Conservation (phyloP, 495 filamentous ascomycete species). For the Aspergillus campestris region DNA sequence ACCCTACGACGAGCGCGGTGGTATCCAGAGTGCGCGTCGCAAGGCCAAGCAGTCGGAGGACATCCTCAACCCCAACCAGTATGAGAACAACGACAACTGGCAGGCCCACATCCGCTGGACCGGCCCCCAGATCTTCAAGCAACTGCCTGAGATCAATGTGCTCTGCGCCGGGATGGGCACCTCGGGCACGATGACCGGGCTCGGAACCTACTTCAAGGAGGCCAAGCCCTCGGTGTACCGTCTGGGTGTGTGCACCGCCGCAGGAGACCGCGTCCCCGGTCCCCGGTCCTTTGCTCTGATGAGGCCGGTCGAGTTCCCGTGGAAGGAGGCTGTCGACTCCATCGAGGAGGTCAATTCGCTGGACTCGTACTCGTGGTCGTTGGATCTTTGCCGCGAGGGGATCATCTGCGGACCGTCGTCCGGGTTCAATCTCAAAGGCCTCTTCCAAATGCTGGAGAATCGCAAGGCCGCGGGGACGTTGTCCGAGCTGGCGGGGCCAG, state of each 20-base stretch:
- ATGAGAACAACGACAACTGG: constrained; percentile 53
- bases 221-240: constrained; percentile 43
- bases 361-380: constrained; percentile 45
- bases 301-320: constrained; percentile 47
- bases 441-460: constrained; percentile 43
- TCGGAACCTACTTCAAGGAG: constrained; percentile 45
- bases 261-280: constrained; percentile 49
- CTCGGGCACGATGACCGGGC: constrained; percentile 45
- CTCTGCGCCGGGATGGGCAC: constrained; percentile 53
- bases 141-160: constrained; percentile 50
- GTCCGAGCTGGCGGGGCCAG: constrained; percentile 32
- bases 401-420: constrained; percentile 54
- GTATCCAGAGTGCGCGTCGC: constrained; percentile 38
- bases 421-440: constrained; percentile 47
- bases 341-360: constrained; percentile 47
- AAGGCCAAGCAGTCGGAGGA: constrained; percentile 30
- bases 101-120: constrained; percentile 53
- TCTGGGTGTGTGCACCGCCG: constrained; percentile 46
- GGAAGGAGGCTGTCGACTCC: constrained; percentile 43
- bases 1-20: constrained; percentile 43
- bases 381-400: constrained; percentile 48
- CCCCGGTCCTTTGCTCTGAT: constrained; percentile 46
- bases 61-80: constrained; percentile 49
- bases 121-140: constrained; percentile 48
- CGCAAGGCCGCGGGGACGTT: constrained; percentile 38